These are phyloP conservation scores for Rhodotorula diobovata DNA, from an alignment of 768 basidiomycete genomes.

Conservation along the genomic window DNA sequence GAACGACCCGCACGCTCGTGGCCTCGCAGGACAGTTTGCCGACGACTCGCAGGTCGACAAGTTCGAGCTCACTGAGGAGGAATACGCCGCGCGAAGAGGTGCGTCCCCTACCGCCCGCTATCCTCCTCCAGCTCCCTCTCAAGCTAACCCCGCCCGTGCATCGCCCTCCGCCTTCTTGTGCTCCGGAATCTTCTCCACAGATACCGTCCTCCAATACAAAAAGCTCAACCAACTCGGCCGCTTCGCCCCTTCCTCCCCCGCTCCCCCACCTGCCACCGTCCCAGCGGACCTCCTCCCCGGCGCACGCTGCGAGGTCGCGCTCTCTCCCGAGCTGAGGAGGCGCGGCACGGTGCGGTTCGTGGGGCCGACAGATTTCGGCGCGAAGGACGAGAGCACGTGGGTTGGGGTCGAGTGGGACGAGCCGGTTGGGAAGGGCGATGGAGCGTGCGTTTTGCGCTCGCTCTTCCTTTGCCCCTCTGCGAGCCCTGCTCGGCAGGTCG, in stretches of 20 bases:
- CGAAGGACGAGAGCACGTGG: constrained; percentile 62
- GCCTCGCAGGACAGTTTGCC: constrained; percentile 67
- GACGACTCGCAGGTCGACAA: constrained; percentile 85
- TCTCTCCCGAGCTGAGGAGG: constrained; percentile 57
- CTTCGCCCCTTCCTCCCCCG: constrained; percentile 57
- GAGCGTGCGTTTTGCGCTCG: constrained; percentile 61
- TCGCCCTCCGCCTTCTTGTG: not conserved
- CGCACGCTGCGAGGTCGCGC: constrained; percentile 77
- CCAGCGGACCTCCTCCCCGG: constrained; percentile 50
- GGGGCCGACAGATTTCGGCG: constrained; percentile 71
- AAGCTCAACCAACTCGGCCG: constrained; percentile 80
- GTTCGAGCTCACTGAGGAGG: constrained; percentile 77
- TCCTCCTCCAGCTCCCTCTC: not conserved
- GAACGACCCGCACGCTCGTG: constrained; percentile 68
- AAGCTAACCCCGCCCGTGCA: not conserved
- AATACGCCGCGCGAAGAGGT: constrained; percentile 79
- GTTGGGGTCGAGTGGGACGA: constrained; percentile 93
- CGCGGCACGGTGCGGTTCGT: constrained; percentile 84
- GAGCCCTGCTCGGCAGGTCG: not conserved
- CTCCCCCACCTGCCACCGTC: not conserved
- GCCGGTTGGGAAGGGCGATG: constrained; percentile 91
- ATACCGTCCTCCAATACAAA: constrained; percentile 84
- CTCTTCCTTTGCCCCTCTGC: not conserved
- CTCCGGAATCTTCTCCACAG: constrained; percentile 50
- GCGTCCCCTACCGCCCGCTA: constrained; percentile 23